Base-by-base conservation (phyloP, 495 filamentous ascomycete species). In the Xylaria longipes region DNA sequence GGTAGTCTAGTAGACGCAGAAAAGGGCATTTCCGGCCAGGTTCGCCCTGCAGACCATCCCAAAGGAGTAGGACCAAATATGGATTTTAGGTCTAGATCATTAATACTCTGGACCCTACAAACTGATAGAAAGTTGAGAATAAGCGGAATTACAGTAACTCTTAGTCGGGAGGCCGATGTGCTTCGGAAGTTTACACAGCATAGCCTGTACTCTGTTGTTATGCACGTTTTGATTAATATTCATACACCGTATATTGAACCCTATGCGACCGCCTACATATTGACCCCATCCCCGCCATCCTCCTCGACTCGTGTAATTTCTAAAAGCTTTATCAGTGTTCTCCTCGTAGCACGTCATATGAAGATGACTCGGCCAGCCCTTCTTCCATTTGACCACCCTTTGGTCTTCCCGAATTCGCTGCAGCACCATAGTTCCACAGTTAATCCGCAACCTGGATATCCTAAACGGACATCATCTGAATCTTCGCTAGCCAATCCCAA, bases 51-150 rank as follows among this genome's bases (percentile, higher is more conserved):
- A 56, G 52, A 29, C 5, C 27, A 56, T 56, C 52, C 52, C 25
- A 56, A 56, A 56, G 52, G 52, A 56, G 52, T 56, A 56, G 25
- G 52, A 56, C 52, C 52, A 56, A 56, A 56, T 56, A 31, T 17
- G 52, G 52, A 56, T 31, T 14, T 31, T 31, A 17, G 52, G 52
- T 31, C 52, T 29, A 27, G 8, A 27, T 27, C 22, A 27, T 27
- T 22, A 22, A n/a, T n/a, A n/a, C 9, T 14, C 11, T 27, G 1
- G 52, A 27, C 4, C 25, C 31, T 2, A 17, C 9, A 31, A 15
- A 56, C 31, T 7, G 52, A 56, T 56, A 56, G 1, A 56, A 31
- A 29, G 11, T 27, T 27, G 48, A 7, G 11, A 15, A 17, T 12
- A 7, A 11, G 27, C 12, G n/a, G 46, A 22, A 15, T 15, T 43